Evolutionary conservation across 768 basidiomycete species (phyloP).

Genomic region (Boletus vinaceobasis): DNA sequence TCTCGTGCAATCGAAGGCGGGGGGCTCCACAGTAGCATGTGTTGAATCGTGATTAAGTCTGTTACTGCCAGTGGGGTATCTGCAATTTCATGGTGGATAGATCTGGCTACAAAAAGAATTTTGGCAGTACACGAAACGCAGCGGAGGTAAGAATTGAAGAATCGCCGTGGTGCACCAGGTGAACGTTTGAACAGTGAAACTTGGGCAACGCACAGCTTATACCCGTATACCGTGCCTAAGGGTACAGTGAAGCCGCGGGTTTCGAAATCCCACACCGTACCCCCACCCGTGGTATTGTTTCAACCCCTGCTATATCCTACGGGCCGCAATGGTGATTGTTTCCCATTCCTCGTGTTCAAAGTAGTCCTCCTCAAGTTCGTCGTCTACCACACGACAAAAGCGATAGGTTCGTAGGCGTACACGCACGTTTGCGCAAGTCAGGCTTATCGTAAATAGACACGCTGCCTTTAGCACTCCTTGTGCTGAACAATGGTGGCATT

Average conservation of each 20-base stretch:
- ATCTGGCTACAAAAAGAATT: no score
- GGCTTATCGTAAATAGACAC: conserved; percentile 63
- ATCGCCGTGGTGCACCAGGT: no score
- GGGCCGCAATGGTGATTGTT: conserved; percentile 50
- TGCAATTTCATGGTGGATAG: no score
- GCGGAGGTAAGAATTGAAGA: no score
- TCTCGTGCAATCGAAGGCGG: no score
- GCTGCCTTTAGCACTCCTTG: conserved; percentile 79
- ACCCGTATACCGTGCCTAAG: background rate
- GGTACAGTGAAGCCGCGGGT: background rate
- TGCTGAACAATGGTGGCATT: no score
- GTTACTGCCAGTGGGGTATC: no score
- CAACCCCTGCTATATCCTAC: background rate
- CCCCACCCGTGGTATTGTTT: background rate
- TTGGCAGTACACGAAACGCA: no score
- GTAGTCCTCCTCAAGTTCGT: conserved; percentile 46
- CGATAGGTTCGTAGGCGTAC: background rate
- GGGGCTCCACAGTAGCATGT: no score
- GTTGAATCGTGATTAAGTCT: no score
- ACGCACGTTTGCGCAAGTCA: background rate
- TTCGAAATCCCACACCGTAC: background rate
- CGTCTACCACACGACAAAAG: conserved; percentile 38
- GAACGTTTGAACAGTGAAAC: no score
- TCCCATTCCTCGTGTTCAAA: conserved; percentile 76
- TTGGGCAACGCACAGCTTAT: no score